Evolutionary conservation across 768 basidiomycete genomes (phyloP), one percentile per base, ranked within the genome.

Genomic region (Pleurotus eryngii): DNA sequence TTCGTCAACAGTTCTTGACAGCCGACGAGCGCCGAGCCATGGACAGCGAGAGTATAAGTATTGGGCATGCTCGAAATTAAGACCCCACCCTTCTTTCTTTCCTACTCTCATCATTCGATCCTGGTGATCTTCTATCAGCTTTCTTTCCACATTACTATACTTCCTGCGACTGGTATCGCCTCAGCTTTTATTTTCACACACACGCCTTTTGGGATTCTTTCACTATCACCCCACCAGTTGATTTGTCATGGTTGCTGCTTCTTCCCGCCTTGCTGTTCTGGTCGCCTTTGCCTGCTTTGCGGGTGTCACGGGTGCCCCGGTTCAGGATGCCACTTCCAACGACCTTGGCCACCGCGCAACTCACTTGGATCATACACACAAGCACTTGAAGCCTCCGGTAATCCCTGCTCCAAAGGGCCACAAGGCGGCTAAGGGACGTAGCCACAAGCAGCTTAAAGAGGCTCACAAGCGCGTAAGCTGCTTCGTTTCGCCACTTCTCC

Each of bases 231-330:
- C 42, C 58, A 39, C 18, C 55, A 35, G 56, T 57, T 57, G 56
- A 37, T 63, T 55, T 59, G 67, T 58, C 63, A 87, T 87, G 86
- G 75, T 81, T 59, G 66, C 73, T 48, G 72, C 85, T 58, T 72
- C 72, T 49, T 60, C 76, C 39, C 81, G 71, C 59, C 78, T 87
- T 67, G 65, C 80, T 46, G 40, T 73, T 53, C 67, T 76, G 60
- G 79, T 77, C 61, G 70, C 78, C 40, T 64, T 84, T 55, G 73
- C 77, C 60, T 72, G 74, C 57, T 67, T 83, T 37, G 77, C 66
- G 22, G 72, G 74, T 49, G 81, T 73, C 17, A 75, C 74, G n/a
- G 75, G 73, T 49, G 63, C 80, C 55, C 59, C 61, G 30, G 57
- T 60, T 42, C 64, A 67, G 37, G 59, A 65, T n/a, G 22, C 58